Evolutionary conservation across 805 yeast species (phyloP).

Genomic region (Tetrapisispora arboricola): DNA sequence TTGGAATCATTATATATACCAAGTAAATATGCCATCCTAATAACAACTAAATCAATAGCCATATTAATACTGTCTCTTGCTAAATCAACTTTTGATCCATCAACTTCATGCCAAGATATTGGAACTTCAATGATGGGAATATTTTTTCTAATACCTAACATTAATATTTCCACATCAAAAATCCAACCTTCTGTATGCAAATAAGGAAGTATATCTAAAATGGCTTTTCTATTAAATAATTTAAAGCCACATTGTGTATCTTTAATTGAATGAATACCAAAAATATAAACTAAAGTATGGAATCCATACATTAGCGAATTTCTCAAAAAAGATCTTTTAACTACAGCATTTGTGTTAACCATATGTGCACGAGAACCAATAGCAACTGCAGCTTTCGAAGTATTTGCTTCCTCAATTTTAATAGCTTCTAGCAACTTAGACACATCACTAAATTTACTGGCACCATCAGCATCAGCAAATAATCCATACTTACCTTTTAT

Average conservation of each 20-base stretch:
- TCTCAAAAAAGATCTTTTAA: constrained; percentile 79
- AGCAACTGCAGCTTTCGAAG: constrained; percentile 46
- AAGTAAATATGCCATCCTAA: constrained; percentile 74
- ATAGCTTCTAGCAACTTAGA: constrained; percentile 36
- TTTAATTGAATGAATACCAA: constrained; percentile 77
- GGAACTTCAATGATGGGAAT: constrained; percentile 69
- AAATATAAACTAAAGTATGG: constrained; percentile 73
- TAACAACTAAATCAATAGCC: constrained; percentile 90
- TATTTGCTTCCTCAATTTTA: constrained; percentile 7
- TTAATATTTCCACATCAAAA: constrained; percentile 86
- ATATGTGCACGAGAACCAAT: constrained; percentile 94
- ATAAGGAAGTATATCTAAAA: constrained; percentile 61
- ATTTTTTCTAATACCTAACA: constrained; percentile 62
- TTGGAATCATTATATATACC: constrained; percentile 58
- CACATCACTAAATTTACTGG: constrained; percentile 70
- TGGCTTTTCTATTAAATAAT: constrained; percentile 67
- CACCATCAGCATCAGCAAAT: constrained; percentile 98
- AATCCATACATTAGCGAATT: constrained; percentile 89
- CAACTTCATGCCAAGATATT: constrained; percentile 95
- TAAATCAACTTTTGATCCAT: constrained; percentile 85
- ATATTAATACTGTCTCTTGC: constrained; percentile 83
- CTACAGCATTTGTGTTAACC: constrained; percentile 93
- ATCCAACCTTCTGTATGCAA: constrained; percentile 98
- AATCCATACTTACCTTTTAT: constrained; percentile 62
- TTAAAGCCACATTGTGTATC: constrained; percentile 99